phyloP scores from a whole-genome alignment of 148 eudicot genomes.

The Polygonum aviculare region DNA sequence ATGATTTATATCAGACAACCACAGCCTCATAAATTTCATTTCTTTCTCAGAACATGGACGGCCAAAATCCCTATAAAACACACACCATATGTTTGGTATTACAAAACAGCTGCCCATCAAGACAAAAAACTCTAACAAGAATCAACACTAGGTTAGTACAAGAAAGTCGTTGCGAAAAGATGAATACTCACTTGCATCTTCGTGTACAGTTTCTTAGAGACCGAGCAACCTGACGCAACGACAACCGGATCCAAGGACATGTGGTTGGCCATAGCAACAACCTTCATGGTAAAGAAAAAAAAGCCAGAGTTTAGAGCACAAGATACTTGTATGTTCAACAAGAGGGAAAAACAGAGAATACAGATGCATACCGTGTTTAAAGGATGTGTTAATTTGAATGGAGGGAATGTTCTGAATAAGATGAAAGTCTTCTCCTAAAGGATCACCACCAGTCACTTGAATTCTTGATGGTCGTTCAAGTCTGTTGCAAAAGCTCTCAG shows the following conservation, averaged over 20 bases:
- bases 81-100: too few relatives aligned
- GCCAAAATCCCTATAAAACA: too few relatives aligned
- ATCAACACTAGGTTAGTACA: too few relatives aligned
- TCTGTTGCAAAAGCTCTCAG: not conserved
- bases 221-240: not conserved
- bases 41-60: too few relatives aligned
- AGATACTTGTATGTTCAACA: not conserved
- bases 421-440: not conserved
- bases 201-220: not conserved
- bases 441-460: not conserved
- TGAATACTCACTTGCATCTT: not conserved
- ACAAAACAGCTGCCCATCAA: too few relatives aligned
- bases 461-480: not conserved
- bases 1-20: too few relatives aligned
- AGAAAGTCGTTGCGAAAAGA: not conserved
- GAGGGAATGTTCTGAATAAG: conserved; percentile 6
- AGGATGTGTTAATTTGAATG: not conserved
- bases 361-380: not conserved
- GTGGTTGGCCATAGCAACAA: not conserved
- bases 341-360: not conserved
- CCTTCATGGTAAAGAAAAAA: not conserved
- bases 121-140: too few relatives aligned
- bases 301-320: not conserved
- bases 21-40: too few relatives aligned
- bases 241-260: not conserved